Evolutionary conservation across 2,329 filamentous ascomycete species (phyloP).

Genomic region (Colletotrichum chrysophilum): DNA sequence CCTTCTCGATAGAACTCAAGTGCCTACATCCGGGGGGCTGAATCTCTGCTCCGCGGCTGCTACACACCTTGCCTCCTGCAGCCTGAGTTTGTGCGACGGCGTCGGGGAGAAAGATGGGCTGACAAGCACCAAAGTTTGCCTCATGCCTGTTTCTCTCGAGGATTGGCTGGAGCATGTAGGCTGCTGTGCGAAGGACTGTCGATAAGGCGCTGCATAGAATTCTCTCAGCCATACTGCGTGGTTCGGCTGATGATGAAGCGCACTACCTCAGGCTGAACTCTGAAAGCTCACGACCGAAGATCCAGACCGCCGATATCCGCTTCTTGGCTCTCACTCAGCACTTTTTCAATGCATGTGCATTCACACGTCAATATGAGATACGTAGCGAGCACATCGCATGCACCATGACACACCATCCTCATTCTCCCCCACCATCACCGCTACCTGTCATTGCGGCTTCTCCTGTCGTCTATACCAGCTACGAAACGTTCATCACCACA

Average conservation of each 20-base stretch:
- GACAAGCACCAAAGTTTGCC: neutral
- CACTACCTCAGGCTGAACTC: neutral
- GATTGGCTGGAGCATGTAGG: neutral
- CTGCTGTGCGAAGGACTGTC: neutral
- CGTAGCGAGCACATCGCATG: neutral
- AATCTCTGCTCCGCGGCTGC: constrained; percentile 4
- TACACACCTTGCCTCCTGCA: neutral
- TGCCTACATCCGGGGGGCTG: neutral
- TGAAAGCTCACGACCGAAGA: neutral
- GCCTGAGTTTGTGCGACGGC: neutral
- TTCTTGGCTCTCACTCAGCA: neutral
- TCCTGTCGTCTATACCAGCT: neutral
- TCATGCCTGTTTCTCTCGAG: neutral
- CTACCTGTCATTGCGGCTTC: constrained; percentile 1
- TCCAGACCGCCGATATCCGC: constrained; percentile 1
- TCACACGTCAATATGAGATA: neutral
- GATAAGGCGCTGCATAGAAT: neutral
- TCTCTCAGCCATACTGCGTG: neutral
- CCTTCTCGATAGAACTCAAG: neutral
- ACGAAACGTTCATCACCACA: neutral
- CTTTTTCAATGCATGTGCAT: neutral
- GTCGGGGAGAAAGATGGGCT: neutral
- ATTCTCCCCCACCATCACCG: neutral
- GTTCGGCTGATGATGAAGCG: neutral
- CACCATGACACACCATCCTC: constrained; percentile 13